These are phyloP conservation scores for Pueraria montana DNA, from an alignment of 306 rosid species.

Conservation along the genomic window DNA sequence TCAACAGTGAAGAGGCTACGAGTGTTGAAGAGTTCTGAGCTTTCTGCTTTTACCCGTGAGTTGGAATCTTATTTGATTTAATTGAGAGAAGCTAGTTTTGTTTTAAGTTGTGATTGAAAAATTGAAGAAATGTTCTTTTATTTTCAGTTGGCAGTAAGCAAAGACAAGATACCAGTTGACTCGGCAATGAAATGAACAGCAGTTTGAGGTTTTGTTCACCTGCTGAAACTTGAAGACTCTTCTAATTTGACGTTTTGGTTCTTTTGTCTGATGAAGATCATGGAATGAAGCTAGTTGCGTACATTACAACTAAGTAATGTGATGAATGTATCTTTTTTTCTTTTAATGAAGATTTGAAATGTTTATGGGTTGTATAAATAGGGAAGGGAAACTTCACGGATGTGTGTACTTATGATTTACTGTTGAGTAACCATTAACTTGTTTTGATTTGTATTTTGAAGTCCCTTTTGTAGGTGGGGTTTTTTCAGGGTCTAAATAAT, in stretches of 20 bases:
- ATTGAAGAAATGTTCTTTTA: not conserved
- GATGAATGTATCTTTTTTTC: conserved; percentile 43
- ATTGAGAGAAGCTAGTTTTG: not conserved
- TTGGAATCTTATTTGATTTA: conserved; percentile 43
- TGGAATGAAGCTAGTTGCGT: conserved; percentile 42
- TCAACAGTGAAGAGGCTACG: conserved; percentile 95
- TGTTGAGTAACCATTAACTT: conserved; percentile 54
- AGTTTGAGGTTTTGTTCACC: conserved; percentile 13
- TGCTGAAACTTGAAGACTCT: conserved; percentile 44
- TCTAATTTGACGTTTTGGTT: conserved; percentile 53
- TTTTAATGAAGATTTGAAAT: conserved; percentile 48
- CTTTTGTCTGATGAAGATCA: conserved; percentile 36
- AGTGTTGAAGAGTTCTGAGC: conserved; percentile 91
- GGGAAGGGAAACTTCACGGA: conserved; percentile 46
- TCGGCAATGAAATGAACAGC: conserved; percentile 49
- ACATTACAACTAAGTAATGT: conserved; percentile 57
- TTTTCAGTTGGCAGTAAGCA: conserved; percentile 63
- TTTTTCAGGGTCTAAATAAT: not conserved
- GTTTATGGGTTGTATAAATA: conserved; percentile 57
- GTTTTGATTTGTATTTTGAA: conserved; percentile 49
- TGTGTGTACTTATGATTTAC: conserved; percentile 51
- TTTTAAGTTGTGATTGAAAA: not conserved
- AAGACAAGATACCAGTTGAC: conserved; percentile 54
- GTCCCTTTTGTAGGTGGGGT: not conserved
- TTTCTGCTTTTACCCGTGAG: conserved; percentile 88